Evolutionary conservation across 176 grass and related monocot species (phyloP).

Genomic region (Phoenix roebelenii): DNA sequence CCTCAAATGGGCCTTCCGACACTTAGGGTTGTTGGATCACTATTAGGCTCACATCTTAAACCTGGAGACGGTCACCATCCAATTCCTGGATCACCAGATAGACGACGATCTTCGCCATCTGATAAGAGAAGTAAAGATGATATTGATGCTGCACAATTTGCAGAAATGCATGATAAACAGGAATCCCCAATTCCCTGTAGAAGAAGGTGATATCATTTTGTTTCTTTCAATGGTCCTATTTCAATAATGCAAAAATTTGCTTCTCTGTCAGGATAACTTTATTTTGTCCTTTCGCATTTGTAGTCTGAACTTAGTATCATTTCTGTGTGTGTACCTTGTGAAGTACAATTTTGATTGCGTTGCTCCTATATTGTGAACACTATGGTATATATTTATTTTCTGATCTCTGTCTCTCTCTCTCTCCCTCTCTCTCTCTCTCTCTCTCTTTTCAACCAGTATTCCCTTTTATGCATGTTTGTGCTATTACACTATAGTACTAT

Average conservation of each 20-base stretch:
- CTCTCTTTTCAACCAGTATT: too few relatives aligned
- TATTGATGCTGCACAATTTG: conserved; percentile 11
- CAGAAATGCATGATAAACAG: conserved; percentile 24
- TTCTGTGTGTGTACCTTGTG: too few relatives aligned
- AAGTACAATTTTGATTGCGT: too few relatives aligned
- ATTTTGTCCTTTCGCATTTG: too few relatives aligned
- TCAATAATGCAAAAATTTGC: neutral
- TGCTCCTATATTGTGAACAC: too few relatives aligned
- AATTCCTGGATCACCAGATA: conserved; percentile 9
- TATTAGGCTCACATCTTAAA: conserved; percentile 21
- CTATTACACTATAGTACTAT: too few relatives aligned
- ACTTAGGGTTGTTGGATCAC: conserved; percentile 52
- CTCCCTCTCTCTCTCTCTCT: too few relatives aligned
- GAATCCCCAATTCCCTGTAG: conserved; percentile 34
- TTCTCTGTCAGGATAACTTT: too few relatives aligned
- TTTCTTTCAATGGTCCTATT: neutral
- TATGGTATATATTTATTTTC: too few relatives aligned
- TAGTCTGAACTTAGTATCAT: too few relatives aligned
- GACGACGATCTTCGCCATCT: conserved; percentile 18
- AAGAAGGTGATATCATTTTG: conserved; percentile 36
- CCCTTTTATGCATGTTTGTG: too few relatives aligned
- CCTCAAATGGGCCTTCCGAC: conserved; percentile 46
- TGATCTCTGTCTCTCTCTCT: too few relatives aligned
- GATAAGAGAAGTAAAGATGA: conserved; percentile 28
- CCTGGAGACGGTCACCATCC: conserved; percentile 16